Base-by-base conservation (phyloP, 2,329 filamentous ascomycete species). In the Pseudocercospora cruenta region DNA sequence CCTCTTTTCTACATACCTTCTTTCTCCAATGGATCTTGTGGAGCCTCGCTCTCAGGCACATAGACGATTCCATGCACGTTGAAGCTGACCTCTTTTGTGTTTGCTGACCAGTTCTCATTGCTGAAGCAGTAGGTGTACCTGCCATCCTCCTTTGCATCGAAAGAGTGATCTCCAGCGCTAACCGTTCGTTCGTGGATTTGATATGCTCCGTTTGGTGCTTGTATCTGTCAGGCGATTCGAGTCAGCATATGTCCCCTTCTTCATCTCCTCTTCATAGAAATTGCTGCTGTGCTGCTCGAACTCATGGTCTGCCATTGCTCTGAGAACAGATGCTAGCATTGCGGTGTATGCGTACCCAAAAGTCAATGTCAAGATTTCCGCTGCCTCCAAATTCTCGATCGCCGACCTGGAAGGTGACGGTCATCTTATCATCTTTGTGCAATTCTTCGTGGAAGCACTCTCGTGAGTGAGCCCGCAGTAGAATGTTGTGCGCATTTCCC, bases 21-120 rank as follows among this genome's bases (percentile, higher is more conserved):
- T 70, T 87, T 86, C 80, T 99, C 95, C 72, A 99, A 84, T 21
- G 95, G 95, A 77, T 98, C 94, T 73, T 91, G 87, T 28, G 91
- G 88, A 67, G 90, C 86, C 75, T 98, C 94, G 67, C 87, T 85
- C 80, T 98, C 95, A 63, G 92, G 91, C 60, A 99, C 93, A 81
- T 98, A 99, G 78, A 99, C 94, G 71, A 99, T 93, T 74, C 95
- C 95, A 82, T 99, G 95, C 60, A 99, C 95, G 80, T 99, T 99
- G 88, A 99, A 99, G 64, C 93, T 96, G 62, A 99, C 94, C 81
- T 99, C 95, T 83, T 99, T 99, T 78, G 89, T 96, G 80, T 93
- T 93, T 66, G 94, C 93, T 66, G 92, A 92, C 93, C 94, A 99
- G 80, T 95, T 91, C 85, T 98, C 94, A 82, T 99, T 99, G 82